These are phyloP conservation scores for Pulveroboletus sp. DNA, from an alignment of 1,284 basidiomycete genomes.

Conservation along the genomic window DNA sequence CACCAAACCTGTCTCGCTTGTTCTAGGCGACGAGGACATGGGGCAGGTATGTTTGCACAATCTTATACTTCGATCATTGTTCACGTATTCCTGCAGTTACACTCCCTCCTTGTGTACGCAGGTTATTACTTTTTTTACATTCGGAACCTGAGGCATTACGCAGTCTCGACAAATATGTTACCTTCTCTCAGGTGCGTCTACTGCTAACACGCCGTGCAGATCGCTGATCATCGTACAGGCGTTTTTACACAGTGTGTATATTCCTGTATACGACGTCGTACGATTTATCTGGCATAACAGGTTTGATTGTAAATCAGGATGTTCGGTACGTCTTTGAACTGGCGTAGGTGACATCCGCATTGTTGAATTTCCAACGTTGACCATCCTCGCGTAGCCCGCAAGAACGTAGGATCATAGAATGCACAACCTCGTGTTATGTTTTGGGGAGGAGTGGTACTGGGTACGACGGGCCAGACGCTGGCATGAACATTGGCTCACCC, in stretches of 20 bases:
- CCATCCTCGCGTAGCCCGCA: slow-evolving; percentile 41
- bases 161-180: slow-evolving; percentile 67
- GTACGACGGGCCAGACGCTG: slow-evolving; percentile 37
- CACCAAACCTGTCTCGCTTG: neutral
- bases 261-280: slow-evolving; percentile 1
- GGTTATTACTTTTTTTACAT: neutral
- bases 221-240: too few relatives aligned
- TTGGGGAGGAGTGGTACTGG: slow-evolving; percentile 73
- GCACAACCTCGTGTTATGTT: slow-evolving; percentile 64
- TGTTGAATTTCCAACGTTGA: neutral
- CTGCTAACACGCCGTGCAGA: too few relatives aligned
- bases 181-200: too few relatives aligned
- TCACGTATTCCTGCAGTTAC: too few relatives aligned
- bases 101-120: too few relatives aligned
- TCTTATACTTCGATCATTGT: slow-evolving; percentile 1
- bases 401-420: slow-evolving; percentile 64
- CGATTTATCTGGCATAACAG: slow-evolving; percentile 31
- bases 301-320: slow-evolving; percentile 49
- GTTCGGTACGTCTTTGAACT: too few relatives aligned
- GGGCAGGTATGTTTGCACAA: slow-evolving; percentile 19
- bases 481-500: slow-evolving; percentile 3
- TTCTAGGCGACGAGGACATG: slow-evolving; percentile 27
- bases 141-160: slow-evolving; percentile 1
- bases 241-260: slow-evolving; percentile 50
- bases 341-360: too few relatives aligned